phyloP scores from a whole-genome alignment of 2,329 filamentous ascomycete species.

The Daldinia sp. region DNA sequence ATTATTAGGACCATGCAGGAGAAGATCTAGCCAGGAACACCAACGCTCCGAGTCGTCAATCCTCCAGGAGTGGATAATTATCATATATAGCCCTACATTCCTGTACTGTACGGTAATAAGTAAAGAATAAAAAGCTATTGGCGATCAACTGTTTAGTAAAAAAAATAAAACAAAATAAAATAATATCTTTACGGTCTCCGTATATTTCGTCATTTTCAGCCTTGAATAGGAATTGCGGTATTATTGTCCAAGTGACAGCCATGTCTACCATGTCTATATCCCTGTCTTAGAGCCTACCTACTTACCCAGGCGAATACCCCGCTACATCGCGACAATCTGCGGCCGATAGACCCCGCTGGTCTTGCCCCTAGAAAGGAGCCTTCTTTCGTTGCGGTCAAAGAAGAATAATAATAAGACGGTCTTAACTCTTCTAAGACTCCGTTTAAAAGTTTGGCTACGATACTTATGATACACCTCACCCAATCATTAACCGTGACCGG shows the following conservation, averaged over 20 bases:
- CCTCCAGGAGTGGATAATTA: not conserved
- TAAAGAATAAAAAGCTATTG: not conserved
- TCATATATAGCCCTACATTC: not conserved
- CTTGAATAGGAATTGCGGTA: conserved; percentile 28
- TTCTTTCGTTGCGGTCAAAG: conserved; percentile 10
- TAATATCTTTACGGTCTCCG: not conserved
- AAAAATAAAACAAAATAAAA: not conserved
- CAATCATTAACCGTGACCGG: conserved; percentile 19
- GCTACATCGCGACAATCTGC: conserved; percentile 24
- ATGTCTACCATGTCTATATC: not conserved
- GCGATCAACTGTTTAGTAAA: not conserved
- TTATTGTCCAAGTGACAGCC: conserved; percentile 13
- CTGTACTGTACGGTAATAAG: not conserved
- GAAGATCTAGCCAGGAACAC: conserved; percentile 27
- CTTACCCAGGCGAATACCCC: conserved; percentile 1
- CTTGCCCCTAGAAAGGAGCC: not conserved
- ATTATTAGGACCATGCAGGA: conserved; percentile 23
- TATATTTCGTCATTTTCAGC: conserved; percentile 19
- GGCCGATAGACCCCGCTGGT: conserved; percentile 3
- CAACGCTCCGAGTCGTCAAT: conserved; percentile 8
- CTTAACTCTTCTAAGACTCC: conserved; percentile 3
- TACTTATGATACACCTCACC: conserved; percentile 23
- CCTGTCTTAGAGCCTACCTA: conserved; percentile 10
- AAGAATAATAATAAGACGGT: conserved; percentile 9
- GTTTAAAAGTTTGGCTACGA: conserved; percentile 12